Percentiles rank a stretch among this genome's conserved stretches.
These are phyloP conservation scores for Sungouiozyma intestinalis DNA, from an alignment of 805 yeast species.

Conservation along the genomic window DNA sequence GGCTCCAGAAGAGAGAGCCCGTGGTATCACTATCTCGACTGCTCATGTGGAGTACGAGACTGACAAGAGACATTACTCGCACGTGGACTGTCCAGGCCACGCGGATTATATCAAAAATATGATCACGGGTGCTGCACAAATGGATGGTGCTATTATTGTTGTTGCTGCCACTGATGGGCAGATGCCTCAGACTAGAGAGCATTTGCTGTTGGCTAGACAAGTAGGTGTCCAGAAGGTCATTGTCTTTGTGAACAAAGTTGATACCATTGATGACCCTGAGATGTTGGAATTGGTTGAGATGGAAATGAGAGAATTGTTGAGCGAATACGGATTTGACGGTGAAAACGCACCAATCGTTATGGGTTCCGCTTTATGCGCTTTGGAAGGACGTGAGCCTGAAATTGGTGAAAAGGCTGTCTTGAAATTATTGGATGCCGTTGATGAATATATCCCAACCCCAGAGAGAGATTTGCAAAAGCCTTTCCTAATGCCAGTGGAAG, in stretches of 20 bases:
- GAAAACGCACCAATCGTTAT: slow-evolving; percentile 94
- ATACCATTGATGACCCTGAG: slow-evolving; percentile 95
- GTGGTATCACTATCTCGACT: slow-evolving; percentile 97
- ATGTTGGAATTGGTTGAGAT: slow-evolving; percentile 98
- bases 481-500: slow-evolving; percentile 95
- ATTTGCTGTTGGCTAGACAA: slow-evolving; percentile 95
- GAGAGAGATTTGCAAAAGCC: slow-evolving; percentile 91
- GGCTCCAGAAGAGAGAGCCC: slow-evolving; percentile 98
- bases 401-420: slow-evolving; percentile 80
- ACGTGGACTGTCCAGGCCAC: slow-evolving; percentile 98
- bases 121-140: slow-evolving; percentile 99
- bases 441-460: slow-evolving; percentile 93
- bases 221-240: slow-evolving; percentile 98
- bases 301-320: slow-evolving; percentile 97
- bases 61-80: slow-evolving; percentile 89
- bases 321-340: slow-evolving; percentile 93
- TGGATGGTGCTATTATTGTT: slow-evolving; percentile 99
- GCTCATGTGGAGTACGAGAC: slow-evolving; percentile 98
- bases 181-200: slow-evolving; percentile 99
- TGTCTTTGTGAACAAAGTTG: slow-evolving; percentile 96
- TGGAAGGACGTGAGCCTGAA: slow-evolving; percentile 80
- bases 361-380: slow-evolving; percentile 98
- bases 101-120: slow-evolving; percentile 97
- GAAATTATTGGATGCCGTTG: slow-evolving; percentile 84
- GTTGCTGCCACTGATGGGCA: slow-evolving; percentile 99